Base-by-base conservation (phyloP, 768 basidiomycete genomes). In the Rhodotorula toruloides region DNA sequence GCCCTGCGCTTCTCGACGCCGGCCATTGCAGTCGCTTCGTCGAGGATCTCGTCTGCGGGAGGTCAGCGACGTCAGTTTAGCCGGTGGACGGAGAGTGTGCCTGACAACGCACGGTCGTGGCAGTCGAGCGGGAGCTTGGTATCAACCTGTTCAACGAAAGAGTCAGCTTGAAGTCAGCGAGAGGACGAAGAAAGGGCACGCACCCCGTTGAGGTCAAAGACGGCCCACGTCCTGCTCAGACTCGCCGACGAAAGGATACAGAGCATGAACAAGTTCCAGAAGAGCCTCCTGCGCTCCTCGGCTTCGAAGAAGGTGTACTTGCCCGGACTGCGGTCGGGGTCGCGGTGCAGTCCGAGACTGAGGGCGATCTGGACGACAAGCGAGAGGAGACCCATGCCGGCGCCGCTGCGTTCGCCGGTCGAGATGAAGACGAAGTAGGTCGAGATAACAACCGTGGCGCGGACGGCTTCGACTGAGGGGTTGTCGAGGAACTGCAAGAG, bases 381-480 rank as follows among this genome's bases (percentile, higher is more conserved):
- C 17, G 67, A 68, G 27, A 68, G 62, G 4, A 68, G 48, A 25
- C 67, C 67, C 65, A 67, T 67, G 22, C 65, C 65, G 36, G 65
- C 65, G n/a, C 65, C 65, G 29, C 40, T 34, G 44, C 65, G 53
- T 43, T 67, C 65, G 39, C 65, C 65, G 4, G 65, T 67, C 34
- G 65, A 54, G 27, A 56, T 48, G 58, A 68, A 68, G 49, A 68
- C 67, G 67, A 68, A 68, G 58, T 60, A 68, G n/a, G 67, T 68
- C 14, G 54, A 54, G 46, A 68, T 47, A 22, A 68, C 54, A 58
- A 60, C 39, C 7, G 48, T 17, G 4, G 67, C 67, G 22, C 67
- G 50, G 21, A 68, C 67, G 19, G 62, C 58, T 29, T 68, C 67
- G 54, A 64, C 43, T 6, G 62, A 63, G 1, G 67, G 67, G 54